Evolutionary conservation across 164 flowering plant genomes (phyloP).

Genomic region (Houttuynia cordata): DNA sequence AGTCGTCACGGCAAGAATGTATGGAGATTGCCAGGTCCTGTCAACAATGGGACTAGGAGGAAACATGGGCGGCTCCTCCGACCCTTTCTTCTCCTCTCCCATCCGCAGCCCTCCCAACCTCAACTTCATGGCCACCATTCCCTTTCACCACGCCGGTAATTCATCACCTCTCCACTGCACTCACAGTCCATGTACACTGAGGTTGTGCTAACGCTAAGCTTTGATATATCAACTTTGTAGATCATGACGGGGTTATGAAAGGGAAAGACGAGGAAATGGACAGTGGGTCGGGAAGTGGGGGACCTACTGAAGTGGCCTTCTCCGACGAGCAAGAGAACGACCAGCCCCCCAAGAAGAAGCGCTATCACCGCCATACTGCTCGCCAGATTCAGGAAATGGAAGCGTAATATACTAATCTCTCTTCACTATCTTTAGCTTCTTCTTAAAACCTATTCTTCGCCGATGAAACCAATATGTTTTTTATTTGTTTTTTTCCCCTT

Average conservation of each 20-base stretch:
- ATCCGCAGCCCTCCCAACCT: conserved; percentile 69
- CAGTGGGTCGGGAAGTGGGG: conserved; percentile 81
- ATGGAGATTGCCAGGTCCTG: conserved; percentile 80
- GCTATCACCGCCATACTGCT: conserved; percentile 84
- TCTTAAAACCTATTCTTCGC: not conserved
- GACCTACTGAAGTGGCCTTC: conserved; percentile 38
- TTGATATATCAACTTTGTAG: conserved; percentile 7
- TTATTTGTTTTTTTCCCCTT: not conserved
- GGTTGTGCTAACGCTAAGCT: not conserved
- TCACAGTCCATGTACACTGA: too few relatives aligned
- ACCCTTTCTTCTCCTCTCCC: conserved; percentile 40
- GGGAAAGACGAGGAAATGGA: conserved; percentile 56
- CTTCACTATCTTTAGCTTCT: not conserved
- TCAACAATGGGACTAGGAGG: conserved; percentile 67
- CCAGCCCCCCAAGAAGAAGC: conserved; percentile 55
- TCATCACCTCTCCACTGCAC: conserved; percentile 2
- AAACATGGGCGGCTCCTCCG: conserved; percentile 31
- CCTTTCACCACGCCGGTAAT: conserved; percentile 51
- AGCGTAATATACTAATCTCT: conserved; percentile 32
- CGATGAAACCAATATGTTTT: not conserved
- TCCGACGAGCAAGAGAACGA: conserved; percentile 23
- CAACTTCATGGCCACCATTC: conserved; percentile 51
- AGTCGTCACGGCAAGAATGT: conserved; percentile 29
- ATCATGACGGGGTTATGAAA: conserved; percentile 15
- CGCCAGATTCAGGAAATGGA: conserved; percentile 98